Evolutionary conservation across 768 basidiomycete genomes (phyloP), one percentile per base, ranked within the genome.

Genomic region (Leccinum fibrillosum): DNA sequence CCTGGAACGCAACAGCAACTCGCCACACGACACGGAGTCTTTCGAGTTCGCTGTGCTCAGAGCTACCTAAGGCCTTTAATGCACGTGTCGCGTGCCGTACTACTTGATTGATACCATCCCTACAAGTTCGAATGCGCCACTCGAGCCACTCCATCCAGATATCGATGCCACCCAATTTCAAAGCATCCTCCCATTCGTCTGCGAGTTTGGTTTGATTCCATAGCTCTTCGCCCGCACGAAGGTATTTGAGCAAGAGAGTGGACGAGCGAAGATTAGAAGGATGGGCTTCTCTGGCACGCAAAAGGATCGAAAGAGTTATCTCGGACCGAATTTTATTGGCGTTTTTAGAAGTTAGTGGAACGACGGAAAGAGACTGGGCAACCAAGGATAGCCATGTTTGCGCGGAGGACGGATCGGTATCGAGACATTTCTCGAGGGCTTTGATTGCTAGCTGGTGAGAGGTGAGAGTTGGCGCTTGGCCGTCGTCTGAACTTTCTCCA

Each of bases 61-160:
- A 69, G 13, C 62, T 57, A 25, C 72, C 70, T 32, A 90, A 65
- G 4, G 76, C 74, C 17, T 70, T 66, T 45, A 86, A 62, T 17
- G 80, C 75, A 30, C 84, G 76, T 44, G 70, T 64, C 4, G 81
- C 83, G 63, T 84, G 84, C 26, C 78, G 74, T 3, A 86, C 70
- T 5, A 89, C 65, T 6, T 77, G 80, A 39, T 84, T 78, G 28
- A 90, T 67, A 2, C 84, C 82, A 42, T 73, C 71, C 42, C 61
- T 72, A 15, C 74, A 74, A 37, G 64, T 78, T 44, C 84, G 75
- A 34, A 89, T 82, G 57, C 80, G 78, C 89, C 89, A 92, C 61
- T 89, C 87, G 3, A 92, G 66, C 89, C 90, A 93, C 62, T 86
- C 86, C 74, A 92, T 80, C 82, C 85, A 88, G 25, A 92, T 76